phyloP scores from a whole-genome alignment of 2,329 filamentous ascomycete species.

The Ophiostoma quercus region DNA sequence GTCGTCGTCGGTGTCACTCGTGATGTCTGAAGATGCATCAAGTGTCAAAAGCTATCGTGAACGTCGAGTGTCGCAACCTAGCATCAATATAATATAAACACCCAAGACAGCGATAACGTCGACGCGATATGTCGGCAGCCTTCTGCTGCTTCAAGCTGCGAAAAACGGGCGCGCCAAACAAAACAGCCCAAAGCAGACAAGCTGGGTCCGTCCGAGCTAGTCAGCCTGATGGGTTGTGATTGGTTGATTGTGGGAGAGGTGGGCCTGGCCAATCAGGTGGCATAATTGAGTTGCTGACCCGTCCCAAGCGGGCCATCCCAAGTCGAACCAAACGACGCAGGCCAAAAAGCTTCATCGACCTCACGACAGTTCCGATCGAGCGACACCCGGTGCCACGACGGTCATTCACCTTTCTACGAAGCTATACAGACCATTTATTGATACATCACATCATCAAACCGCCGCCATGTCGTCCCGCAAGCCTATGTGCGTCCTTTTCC shows the following conservation, averaged over 20 bases:
- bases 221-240: slow-evolving; percentile 27
- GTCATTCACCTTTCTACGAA: neutral
- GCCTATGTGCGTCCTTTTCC: slow-evolving; percentile 46
- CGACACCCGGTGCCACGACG: neutral
- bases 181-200: slow-evolving; percentile 11
- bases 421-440: slow-evolving; percentile 31
- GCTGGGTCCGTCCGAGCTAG: slow-evolving; percentile 13
- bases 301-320: slow-evolving; percentile 14
- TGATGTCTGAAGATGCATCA: neutral
- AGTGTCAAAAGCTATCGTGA: neutral
- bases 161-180: slow-evolving; percentile 16
- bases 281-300: slow-evolving; percentile 28
- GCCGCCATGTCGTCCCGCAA: slow-evolving; percentile 53
- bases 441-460: neutral
- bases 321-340: slow-evolving; percentile 8
- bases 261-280: slow-evolving; percentile 27
- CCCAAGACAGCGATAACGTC: neutral
- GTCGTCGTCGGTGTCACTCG: neutral
- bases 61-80: neutral
- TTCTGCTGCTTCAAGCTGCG: neutral
- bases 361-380: neutral
- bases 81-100: neutral
- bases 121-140: slow-evolving; percentile 4
- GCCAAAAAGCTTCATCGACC: slow-evolving; percentile 11
- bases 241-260: slow-evolving; percentile 20